phyloP scores from a whole-genome alignment of 2,329 filamentous ascomycete species.

The Alternaria atra region DNA sequence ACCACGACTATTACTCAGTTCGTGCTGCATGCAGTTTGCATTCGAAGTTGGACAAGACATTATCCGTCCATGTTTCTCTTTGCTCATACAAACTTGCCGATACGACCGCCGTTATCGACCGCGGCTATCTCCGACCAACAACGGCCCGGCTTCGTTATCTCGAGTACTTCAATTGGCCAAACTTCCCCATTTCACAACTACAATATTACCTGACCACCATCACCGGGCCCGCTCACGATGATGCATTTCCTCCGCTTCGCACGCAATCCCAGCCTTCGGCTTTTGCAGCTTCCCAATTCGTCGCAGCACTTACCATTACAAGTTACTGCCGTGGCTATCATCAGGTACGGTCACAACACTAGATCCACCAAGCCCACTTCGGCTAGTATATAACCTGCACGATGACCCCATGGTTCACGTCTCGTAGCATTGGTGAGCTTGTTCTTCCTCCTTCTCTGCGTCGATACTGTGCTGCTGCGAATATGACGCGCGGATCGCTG shows the following conservation, averaged over 20 bases:
- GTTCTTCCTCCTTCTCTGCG: constrained; percentile 18
- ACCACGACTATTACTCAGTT: background rate
- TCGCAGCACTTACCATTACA: constrained; percentile 8
- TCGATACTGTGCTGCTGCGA: constrained; percentile 14
- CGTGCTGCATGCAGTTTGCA: background rate
- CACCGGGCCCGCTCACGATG: constrained; percentile 1
- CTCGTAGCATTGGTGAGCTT: constrained; percentile 15
- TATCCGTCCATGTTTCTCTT: background rate
- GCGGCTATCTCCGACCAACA: background rate
- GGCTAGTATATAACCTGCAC: constrained; percentile 20
- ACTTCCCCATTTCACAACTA: background rate
- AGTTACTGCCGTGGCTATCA: constrained; percentile 9
- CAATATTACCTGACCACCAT: constrained; percentile 1
- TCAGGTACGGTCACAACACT: background rate
- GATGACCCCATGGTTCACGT: constrained; percentile 12
- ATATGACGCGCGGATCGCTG: constrained; percentile 34
- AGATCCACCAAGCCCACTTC: constrained; percentile 9
- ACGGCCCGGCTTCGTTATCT: constrained; percentile 13
- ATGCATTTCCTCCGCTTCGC: constrained; percentile 6
- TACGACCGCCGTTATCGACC: background rate
- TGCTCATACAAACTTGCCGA: background rate
- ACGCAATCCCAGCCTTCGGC: constrained; percentile 7
- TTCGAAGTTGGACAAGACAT: background rate
- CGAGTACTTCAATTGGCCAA: background rate
- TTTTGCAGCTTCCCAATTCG: constrained; percentile 15